Percentiles rank a stretch among this genome's conserved stretches.
Conservation (phyloP, 306 rosid genomes). For the Lagenaria siceraria region DNA sequence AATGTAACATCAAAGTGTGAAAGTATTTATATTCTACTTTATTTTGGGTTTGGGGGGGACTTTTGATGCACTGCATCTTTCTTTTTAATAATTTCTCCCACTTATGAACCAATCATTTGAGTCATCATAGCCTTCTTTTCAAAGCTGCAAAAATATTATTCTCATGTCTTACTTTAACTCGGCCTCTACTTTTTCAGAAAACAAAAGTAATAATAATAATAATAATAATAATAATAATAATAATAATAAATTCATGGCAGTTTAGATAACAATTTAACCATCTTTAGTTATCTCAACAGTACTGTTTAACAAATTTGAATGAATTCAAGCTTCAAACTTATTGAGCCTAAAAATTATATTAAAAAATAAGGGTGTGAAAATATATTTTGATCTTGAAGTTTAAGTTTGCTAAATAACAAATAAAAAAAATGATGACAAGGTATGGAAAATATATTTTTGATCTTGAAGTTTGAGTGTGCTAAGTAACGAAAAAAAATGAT, state of each 20-base stretch:
- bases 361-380: background rate
- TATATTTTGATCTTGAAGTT: too few species aligned
- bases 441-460: too few species aligned
- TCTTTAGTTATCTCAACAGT: background rate
- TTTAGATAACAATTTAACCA: too few species aligned
- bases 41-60: background rate
- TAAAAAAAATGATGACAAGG: too few species aligned
- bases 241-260: too few species aligned
- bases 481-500: too few species aligned
- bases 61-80: background rate
- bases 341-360: background rate
- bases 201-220: too few species aligned
- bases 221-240: too few species aligned
- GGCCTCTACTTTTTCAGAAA: background rate
- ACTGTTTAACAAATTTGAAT: too few species aligned
- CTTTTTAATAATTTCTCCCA: slow-evolving; percentile 1
- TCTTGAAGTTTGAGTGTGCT: too few species aligned
- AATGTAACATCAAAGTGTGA: slow-evolving; percentile 6
- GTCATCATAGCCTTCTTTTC: background rate
- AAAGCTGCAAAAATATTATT: slow-evolving; percentile 5
- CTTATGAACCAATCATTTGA: slow-evolving; percentile 8
- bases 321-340: background rate
- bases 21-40: background rate
- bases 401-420: too few species aligned
- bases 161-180: background rate